A percentile compares a stretch with the other conserved stretches of the same genome.
Conservation (phyloP, 129 eudicot species). For the carrot (Daucus carota) region DH1_v3.0 NC_030385.2:39231501-39232000, state of each 20-base stretch:
- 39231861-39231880: neutral
- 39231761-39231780: conserved; percentile 92
- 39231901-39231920: conserved; percentile 31
- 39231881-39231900: neutral
- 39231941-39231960: conserved; percentile 37
- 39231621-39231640: conserved; percentile 71
- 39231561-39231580: neutral
- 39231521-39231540: too few relatives aligned
- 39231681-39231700: conserved; percentile 74
- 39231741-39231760: conserved; percentile 87
- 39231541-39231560: neutral
- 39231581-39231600: neutral
- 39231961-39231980: conserved; percentile 38
- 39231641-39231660: conserved; percentile 99
- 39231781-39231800: conserved; percentile 82
- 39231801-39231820: conserved; percentile 73
- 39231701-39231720: conserved; percentile 87
- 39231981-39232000: conserved; percentile 43
- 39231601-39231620: neutral
- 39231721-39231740: conserved; percentile 77
- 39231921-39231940: conserved; percentile 73
- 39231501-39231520: too few relatives aligned
- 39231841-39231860: neutral
- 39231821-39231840: conserved; percentile 76
- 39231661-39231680: conserved; percentile 74